phyloP scores from a whole-genome alignment of 345 rosid species.

The Corchorus capsularis region DNA sequence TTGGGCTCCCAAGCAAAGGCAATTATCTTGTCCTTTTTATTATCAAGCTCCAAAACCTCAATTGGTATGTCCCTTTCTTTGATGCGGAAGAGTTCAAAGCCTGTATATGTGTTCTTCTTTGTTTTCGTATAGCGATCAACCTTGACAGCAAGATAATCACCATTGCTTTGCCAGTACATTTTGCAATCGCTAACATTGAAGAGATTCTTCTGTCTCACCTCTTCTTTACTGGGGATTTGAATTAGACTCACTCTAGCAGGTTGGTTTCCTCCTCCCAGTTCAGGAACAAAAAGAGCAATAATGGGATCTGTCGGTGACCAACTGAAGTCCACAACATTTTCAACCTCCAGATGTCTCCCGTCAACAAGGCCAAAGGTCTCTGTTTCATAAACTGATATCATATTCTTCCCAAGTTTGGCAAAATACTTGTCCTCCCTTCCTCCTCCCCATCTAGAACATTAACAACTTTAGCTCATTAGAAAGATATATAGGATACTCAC shows the following conservation, averaged over 20 bases:
- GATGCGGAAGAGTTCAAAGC: slow-evolving; percentile 94
- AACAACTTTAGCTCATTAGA: not conserved
- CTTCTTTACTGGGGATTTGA: slow-evolving; percentile 86
- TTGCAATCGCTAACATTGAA: slow-evolving; percentile 97
- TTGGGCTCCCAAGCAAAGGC: slow-evolving; percentile 99
- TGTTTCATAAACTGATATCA: slow-evolving; percentile 88
- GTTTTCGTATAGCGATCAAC: slow-evolving; percentile 95
- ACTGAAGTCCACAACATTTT: slow-evolving; percentile 77
- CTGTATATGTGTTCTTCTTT: slow-evolving; percentile 92
- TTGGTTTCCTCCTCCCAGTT: slow-evolving; percentile 96
- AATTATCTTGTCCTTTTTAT: slow-evolving; percentile 91
- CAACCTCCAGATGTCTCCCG: slow-evolving; percentile 90
- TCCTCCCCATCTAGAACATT: slow-evolving; percentile 76
- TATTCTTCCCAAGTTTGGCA: slow-evolving; percentile 81
- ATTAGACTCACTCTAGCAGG: slow-evolving; percentile 96
- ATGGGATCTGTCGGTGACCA: slow-evolving; percentile 97
- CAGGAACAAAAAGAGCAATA: slow-evolving; percentile 87
- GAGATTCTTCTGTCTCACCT: slow-evolving; percentile 91
- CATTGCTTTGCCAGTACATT: slow-evolving; percentile 98
- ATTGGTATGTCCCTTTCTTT: slow-evolving; percentile 94
- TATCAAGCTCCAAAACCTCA: slow-evolving; percentile 97
- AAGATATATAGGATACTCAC: not conserved
- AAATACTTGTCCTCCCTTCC: slow-evolving; percentile 87
- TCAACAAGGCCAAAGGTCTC: slow-evolving; percentile 82
- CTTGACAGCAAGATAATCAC: slow-evolving; percentile 93